Evolutionary conservation across 2,329 filamentous ascomycete genomes (phyloP), one percentile per base, ranked within the genome.

Genomic region (Aspergillus hiratsukae): DNA sequence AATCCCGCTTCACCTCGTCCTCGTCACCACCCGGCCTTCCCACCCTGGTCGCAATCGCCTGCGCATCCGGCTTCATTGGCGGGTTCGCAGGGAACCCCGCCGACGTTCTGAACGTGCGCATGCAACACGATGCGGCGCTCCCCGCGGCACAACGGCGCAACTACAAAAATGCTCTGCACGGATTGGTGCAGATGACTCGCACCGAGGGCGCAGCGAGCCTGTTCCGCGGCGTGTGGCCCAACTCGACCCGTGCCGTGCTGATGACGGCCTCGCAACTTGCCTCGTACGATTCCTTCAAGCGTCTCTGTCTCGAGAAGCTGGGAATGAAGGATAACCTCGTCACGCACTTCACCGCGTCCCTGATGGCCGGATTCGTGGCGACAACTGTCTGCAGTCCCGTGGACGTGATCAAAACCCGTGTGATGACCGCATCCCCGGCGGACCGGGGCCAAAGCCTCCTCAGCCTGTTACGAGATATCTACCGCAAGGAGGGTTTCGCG

Each of bases 81-180:
- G 94, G 94, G 51, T 78, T 97, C 49, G 89, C 88, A 5, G 94
- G 94, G 62, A 99, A 97, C 76, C 91, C 92, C 2, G 93, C 92
- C 62, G 94, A 99, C 72, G 91, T 99, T 35, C 81, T 97, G 68
- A 99, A 99, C 75, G 94, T 99, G 51, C 90, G 94, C 63, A 99
- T 99, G 94, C 94, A 99, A 77, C 90, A 96, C 76, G 94, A 88
- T 66, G 87, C 89, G 2, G 86, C 91, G 0, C 84, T 97, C 1
- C 89, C 91, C 0, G 68, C 77, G 0, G 81, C 82, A 4, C 79
- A 95, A 68, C 86, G 90, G 49, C 84, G 93, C 55, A 94, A 96
- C 75, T 99, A 99, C 78, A 87, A 86, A 61, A 84, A 97, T 73
- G 94, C 92, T 3, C 73, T 97, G 49, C 87, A 97, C 70, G 94